A percentile compares a stretch with the other conserved stretches of the same genome.
These are phyloP conservation scores for Aspergillus spinulosporus DNA, from an alignment of 2,329 filamentous ascomycete species.

Conservation along the genomic window DNA sequence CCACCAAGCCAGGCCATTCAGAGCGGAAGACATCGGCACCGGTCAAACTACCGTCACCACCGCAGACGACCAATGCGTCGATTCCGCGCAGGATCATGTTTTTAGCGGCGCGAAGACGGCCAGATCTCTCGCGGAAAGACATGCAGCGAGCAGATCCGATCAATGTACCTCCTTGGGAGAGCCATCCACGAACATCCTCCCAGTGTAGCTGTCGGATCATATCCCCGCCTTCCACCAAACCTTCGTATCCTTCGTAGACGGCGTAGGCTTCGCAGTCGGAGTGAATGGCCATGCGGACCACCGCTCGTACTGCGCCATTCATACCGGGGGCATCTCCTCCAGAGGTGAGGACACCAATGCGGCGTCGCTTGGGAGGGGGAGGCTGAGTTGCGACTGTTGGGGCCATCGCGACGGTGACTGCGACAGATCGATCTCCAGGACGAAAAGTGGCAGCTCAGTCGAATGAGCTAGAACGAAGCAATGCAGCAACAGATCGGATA, in stretches of 20 bases:
- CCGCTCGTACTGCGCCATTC: slow-evolving; percentile 86
- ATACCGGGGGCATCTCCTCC: slow-evolving; percentile 93
- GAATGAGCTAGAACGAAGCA: slow-evolving; percentile 5
- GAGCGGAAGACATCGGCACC: slow-evolving; percentile 89
- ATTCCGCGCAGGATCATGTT: slow-evolving; percentile 93
- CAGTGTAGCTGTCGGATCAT: slow-evolving; percentile 86
- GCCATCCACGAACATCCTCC: slow-evolving; percentile 92
- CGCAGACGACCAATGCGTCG: slow-evolving; percentile 93
- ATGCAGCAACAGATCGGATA: slow-evolving; percentile 13
- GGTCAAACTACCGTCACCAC: slow-evolving; percentile 93
- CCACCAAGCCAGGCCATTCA: slow-evolving; percentile 86
- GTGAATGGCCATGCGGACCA: slow-evolving; percentile 88
- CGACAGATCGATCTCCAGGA: slow-evolving; percentile 12
- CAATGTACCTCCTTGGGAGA: slow-evolving; percentile 90
- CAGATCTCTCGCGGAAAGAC: slow-evolving; percentile 85
- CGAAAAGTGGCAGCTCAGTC: slow-evolving; percentile 13
- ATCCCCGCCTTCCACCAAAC: slow-evolving; percentile 82
- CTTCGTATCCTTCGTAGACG: slow-evolving; percentile 93
- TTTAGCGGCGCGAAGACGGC: slow-evolving; percentile 81
- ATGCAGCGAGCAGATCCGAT: slow-evolving; percentile 94
- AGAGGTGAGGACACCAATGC: slow-evolving; percentile 89
- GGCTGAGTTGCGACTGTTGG: slow-evolving; percentile 18
- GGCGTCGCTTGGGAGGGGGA: slow-evolving; percentile 52
- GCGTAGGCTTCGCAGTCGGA: slow-evolving; percentile 77
- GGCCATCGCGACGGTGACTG: slow-evolving; percentile 22